Evolutionary conservation across 768 basidiomycete genomes (phyloP), one percentile per base, ranked within the genome.

Genomic region (Inosperma sp.): DNA sequence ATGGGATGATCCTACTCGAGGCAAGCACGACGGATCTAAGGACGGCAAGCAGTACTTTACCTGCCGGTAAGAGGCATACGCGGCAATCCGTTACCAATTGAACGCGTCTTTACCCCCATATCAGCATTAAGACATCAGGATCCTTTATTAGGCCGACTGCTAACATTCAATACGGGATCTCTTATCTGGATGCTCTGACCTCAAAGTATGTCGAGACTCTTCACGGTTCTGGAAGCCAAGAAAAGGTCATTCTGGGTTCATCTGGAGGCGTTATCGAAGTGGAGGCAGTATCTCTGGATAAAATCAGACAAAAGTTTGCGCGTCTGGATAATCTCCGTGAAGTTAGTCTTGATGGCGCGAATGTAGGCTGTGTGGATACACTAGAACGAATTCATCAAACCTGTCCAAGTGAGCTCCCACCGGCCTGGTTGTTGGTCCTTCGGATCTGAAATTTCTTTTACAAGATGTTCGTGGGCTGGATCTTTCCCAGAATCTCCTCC

Each of bases 1-100:
- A 69, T 98, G 94, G 90, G 95, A 98, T 62, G 84, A 92, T 60
- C 78, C 83, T 16, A 53, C 65, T 7, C 80, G 93, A 50, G 95
- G 95, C 22, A 94, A 88, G 65, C 93, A 97, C 64, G 81, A 87
- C 58, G 95, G 95, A 5, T 63, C 74, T 56, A 88, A 91, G 62
- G 82, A 90, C 56, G 86, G 82, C 40, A 78, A 74, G 55, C 76
- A 73, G 33, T 93, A 95, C 67, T 98, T 97, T 65, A 61, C 69
- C 37, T 90, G 87, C 70, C 71, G 77, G 90, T 92, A 68, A 72
- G 81, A 56, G 31, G 19, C 42, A 41, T 26, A 42, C 31, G 43
- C 40, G 35, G 53, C 47, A 48, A 39, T 53, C 43, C 43, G 44
- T 57, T 34, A 51, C 30, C 52, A 25, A 44, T 51, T 37, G 42